phyloP scores from a whole-genome alignment of 1,284 basidiomycete species.

The Rhodotorula sp. region DNA sequence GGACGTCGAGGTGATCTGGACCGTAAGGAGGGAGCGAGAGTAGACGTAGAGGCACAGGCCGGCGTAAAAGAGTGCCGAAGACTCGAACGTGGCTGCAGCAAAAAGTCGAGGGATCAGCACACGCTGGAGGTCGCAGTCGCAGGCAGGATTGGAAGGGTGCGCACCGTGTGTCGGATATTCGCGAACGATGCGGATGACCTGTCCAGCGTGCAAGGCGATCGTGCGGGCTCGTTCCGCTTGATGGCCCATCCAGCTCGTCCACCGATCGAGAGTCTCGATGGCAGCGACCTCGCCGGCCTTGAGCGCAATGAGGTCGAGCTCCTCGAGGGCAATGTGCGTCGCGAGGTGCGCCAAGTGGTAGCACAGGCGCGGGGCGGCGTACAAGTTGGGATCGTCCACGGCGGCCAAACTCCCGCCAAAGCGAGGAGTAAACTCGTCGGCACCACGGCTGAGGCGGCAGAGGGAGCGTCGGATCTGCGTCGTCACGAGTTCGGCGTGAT shows the following conservation, averaged over 20 bases:
- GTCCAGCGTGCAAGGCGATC: slow-evolving; percentile 20
- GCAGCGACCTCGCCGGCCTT: background rate
- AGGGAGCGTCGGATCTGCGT: slow-evolving; percentile 17
- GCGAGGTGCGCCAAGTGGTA: slow-evolving; percentile 23
- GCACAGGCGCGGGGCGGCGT: slow-evolving; percentile 5
- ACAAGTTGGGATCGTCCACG: background rate
- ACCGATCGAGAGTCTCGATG: background rate
- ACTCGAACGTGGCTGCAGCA: background rate
- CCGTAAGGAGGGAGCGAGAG: background rate
- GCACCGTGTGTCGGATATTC: slow-evolving; percentile 11
- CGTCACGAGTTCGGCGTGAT: slow-evolving; percentile 6
- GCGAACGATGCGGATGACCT: slow-evolving; percentile 10
- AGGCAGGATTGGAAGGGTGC: background rate
- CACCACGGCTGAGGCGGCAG: slow-evolving; percentile 11
- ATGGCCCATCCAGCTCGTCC: slow-evolving; percentile 4
- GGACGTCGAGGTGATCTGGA: background rate
- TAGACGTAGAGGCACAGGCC: slow-evolving; percentile 3
- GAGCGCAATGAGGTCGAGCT: slow-evolving; percentile 16
- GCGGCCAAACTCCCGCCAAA: background rate
- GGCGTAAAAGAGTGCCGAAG: background rate
- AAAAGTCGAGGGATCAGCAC: background rate
- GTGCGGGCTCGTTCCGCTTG: slow-evolving; percentile 5
- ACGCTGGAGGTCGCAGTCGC: background rate
- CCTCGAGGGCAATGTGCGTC: slow-evolving; percentile 10
- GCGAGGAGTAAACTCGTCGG: slow-evolving; percentile 12